Evolutionary conservation across 345 rosid species (phyloP).

Genomic region (Crucihimalaya himalaica): DNA sequence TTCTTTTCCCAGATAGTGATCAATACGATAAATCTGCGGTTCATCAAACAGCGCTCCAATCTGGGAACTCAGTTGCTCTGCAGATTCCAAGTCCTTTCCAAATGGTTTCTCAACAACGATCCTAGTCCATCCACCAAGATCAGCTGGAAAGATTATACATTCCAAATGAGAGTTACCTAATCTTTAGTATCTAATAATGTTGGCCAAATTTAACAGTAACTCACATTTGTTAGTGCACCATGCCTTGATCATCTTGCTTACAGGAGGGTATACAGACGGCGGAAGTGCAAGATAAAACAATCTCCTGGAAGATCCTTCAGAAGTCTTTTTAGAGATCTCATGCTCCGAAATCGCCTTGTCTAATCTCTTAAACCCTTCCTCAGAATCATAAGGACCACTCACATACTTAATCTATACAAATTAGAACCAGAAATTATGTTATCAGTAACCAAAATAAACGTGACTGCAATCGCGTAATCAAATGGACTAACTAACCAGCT

Average conservation of each 20-base stretch:
- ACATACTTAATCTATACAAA: conserved; percentile 81
- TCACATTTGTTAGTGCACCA: conserved; percentile 92
- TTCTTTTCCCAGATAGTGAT: conserved; percentile 96
- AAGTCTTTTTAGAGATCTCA: conserved; percentile 62
- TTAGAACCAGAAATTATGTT: not conserved
- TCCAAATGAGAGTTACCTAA: not conserved
- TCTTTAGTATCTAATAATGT: not conserved
- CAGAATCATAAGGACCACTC: conserved; percentile 79
- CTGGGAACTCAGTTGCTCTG: conserved; percentile 82
- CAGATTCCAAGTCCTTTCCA: conserved; percentile 83
- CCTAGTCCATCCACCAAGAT: conserved; percentile 96
- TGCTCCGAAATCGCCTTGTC: conserved; percentile 77
- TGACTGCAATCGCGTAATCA: conserved; percentile 1
- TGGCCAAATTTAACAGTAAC: conserved; percentile 26
- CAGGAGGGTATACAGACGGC: conserved; percentile 92
- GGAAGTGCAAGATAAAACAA: conserved; percentile 96
- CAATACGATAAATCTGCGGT: conserved; percentile 89
- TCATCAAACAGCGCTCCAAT: conserved; percentile 92
- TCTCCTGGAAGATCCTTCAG: conserved; percentile 81
- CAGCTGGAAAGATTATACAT: conserved; percentile 52
- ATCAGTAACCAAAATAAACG: not conserved
- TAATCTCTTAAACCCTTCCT: conserved; percentile 74
- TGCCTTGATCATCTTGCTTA: conserved; percentile 80
- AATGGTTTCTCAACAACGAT: conserved; percentile 97
- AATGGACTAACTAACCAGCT: conserved; percentile 69